phyloP scores from a whole-genome alignment of 1,284 basidiomycete genomes.

The Leccinum griseonigrum region DNA sequence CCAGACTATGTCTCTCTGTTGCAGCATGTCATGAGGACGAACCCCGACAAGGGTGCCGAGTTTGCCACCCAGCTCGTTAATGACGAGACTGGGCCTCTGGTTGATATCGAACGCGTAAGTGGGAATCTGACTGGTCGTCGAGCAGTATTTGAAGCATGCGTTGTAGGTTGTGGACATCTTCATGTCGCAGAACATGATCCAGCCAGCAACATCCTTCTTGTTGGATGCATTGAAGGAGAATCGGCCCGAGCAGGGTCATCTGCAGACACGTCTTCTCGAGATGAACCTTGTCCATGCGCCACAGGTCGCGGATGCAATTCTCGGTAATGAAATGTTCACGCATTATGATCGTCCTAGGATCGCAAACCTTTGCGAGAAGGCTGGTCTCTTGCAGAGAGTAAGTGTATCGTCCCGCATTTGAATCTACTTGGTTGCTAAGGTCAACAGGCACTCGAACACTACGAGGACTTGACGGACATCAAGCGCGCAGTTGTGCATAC shows the following conservation, averaged over 20 bases:
- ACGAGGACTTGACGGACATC: slow-evolving; percentile 96
- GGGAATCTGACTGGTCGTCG: neutral
- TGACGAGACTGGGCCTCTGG: slow-evolving; percentile 89
- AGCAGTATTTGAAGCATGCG: slow-evolving; percentile 7
- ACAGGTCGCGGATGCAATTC: slow-evolving; percentile 98
- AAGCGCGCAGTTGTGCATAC: slow-evolving; percentile 98
- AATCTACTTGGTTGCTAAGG: slow-evolving; percentile 11
- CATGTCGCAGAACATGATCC: slow-evolving; percentile 99
- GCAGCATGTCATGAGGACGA: slow-evolving; percentile 96
- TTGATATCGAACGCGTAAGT: slow-evolving; percentile 89
- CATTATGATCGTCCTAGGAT: slow-evolving; percentile 97
- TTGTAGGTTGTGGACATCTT: slow-evolving; percentile 92
- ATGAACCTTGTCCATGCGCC: slow-evolving; percentile 99
- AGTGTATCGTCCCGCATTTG: slow-evolving; percentile 24
- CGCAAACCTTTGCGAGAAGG: slow-evolving; percentile 98
- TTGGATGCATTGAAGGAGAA: slow-evolving; percentile 99
- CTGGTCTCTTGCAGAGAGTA: slow-evolving; percentile 90
- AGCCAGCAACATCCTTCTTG: slow-evolving; percentile 98
- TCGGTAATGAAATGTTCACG: slow-evolving; percentile 98
- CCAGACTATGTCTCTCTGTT: slow-evolving; percentile 96
- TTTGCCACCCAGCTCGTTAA: slow-evolving; percentile 96
- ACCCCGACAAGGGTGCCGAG: slow-evolving; percentile 97
- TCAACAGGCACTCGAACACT: slow-evolving; percentile 92
- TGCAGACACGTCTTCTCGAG: slow-evolving; percentile 96
- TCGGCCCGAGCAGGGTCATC: slow-evolving; percentile 93